A percentile compares a stretch with the other conserved stretches of the same genome.
These are phyloP conservation scores for Artomyces pyxidatus DNA, from an alignment of 768 basidiomycete species.

Conservation along the genomic window DNA sequence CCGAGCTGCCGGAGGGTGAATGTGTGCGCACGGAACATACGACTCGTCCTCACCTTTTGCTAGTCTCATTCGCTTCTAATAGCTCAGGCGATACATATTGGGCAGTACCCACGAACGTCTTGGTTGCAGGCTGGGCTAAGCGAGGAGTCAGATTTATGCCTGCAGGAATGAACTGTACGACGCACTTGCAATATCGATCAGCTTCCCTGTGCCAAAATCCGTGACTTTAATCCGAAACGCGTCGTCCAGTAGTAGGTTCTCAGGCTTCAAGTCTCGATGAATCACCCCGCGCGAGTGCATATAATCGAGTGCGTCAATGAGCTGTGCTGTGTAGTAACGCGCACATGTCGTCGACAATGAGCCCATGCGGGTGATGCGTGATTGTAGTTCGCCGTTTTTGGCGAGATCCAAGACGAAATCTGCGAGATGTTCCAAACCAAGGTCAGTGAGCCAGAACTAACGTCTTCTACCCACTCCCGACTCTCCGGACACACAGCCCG, in stretches of 20 bases:
- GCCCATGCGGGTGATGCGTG: slow-evolving; percentile 67
- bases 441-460: too few relatives aligned
- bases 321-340: slow-evolving; percentile 82
- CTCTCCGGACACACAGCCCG: too few relatives aligned
- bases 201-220: slow-evolving; percentile 91
- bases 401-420: slow-evolving; percentile 78
- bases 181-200: slow-evolving; percentile 51
- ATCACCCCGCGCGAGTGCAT: slow-evolving; percentile 89
- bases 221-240: slow-evolving; percentile 88
- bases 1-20: slow-evolving; percentile 48
- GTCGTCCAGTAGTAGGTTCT: slow-evolving; percentile 85
- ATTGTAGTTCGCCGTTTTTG: slow-evolving; percentile 70
- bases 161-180: too few relatives aligned
- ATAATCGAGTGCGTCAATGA: slow-evolving; percentile 81
- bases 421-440: slow-evolving; percentile 19
- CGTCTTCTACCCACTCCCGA: too few relatives aligned
- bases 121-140: slow-evolving; percentile 26
- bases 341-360: slow-evolving; percentile 75
- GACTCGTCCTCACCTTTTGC: slow-evolving; percentile 49
- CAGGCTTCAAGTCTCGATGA: slow-evolving; percentile 83
- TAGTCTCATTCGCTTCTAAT: slow-evolving; percentile 62
- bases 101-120: slow-evolving; percentile 84
- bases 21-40: slow-evolving; percentile 1
- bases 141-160: slow-evolving; percentile 11
- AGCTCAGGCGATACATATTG: slow-evolving; percentile 89